Evolutionary conservation across 768 basidiomycete species (phyloP).

Genomic region (Amanita phalloides): DNA sequence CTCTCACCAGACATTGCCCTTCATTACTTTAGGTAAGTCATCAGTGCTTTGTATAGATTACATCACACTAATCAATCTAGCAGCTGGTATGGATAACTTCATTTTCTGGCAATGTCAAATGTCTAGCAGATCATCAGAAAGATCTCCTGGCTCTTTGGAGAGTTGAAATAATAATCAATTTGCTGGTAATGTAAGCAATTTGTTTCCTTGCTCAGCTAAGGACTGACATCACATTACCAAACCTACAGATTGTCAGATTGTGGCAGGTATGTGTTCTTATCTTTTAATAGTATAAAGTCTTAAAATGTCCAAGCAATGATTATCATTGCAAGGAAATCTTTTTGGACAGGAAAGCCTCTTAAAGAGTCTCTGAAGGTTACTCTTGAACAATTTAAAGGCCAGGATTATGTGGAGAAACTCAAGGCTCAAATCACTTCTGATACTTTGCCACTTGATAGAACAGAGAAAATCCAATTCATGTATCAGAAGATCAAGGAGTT

Average conservation of each 20-base stretch:
- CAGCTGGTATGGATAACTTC: no score
- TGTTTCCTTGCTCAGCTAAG: rapidly evolving
- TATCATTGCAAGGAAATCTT: no score
- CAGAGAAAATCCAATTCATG: neutral
- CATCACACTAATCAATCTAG: no score
- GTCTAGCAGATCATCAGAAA: no score
- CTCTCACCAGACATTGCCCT: no score
- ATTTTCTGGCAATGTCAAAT: no score
- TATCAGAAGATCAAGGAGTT: neutral
- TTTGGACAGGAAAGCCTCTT: neutral
- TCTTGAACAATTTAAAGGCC: neutral
- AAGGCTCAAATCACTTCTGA: neutral
- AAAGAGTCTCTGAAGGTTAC: neutral
- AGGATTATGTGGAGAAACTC: neutral
- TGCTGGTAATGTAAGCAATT: neutral
- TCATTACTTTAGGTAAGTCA: no score
- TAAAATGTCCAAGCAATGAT: neutral
- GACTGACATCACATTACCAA: neutral
- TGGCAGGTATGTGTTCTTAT: neutral
- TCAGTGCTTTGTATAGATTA: no score
- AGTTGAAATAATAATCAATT: neutral
- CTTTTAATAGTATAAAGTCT: neutral
- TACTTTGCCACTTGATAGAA: neutral
- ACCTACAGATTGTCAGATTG: neutral
- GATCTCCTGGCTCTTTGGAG: no score